These are phyloP conservation scores for Ustilago cynodontis DNA, from an alignment of 1,284 basidiomycete species.

Conservation along the genomic window DNA sequence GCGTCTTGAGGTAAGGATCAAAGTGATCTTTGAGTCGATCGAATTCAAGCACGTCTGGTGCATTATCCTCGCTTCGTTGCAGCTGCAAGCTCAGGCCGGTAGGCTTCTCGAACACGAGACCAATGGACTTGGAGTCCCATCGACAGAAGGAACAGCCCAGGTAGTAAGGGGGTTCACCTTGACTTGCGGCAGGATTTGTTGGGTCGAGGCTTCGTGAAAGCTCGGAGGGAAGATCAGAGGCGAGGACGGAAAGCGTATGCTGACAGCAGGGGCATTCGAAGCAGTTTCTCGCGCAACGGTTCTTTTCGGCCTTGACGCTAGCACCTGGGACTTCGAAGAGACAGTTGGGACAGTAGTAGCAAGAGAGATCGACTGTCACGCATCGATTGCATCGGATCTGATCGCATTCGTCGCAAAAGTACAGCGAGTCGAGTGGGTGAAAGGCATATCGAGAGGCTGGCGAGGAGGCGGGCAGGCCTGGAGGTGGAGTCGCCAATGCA, in stretches of 20 bases:
- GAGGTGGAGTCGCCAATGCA: constrained; percentile 24
- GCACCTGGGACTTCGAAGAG: constrained; percentile 98
- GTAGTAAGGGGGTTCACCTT: constrained; percentile 88
- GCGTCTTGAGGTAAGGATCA: constrained; percentile 48
- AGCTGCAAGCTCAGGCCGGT: constrained; percentile 79
- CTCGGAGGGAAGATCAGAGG: constrained; percentile 78
- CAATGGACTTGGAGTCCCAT: constrained; percentile 92
- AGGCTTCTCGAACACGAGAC: constrained; percentile 93
- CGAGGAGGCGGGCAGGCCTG: constrained; percentile 40
- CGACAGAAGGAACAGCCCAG: constrained; percentile 90
- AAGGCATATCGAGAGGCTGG: constrained; percentile 48
- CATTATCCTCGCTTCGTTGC: constrained; percentile 47
- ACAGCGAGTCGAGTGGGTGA: constrained; percentile 84
- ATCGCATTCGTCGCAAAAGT: constrained; percentile 99
- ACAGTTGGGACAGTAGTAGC: constrained; percentile 98
- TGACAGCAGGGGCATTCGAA: constrained; percentile 93
- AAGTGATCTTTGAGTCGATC: constrained; percentile 58
- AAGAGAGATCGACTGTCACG: constrained; percentile 89
- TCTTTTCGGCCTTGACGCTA: constrained; percentile 94
- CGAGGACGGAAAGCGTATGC: constrained; percentile 86
- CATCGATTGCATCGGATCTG: constrained; percentile 91
- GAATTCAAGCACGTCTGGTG: constrained; percentile 52
- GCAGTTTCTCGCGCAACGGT: constrained; percentile 96
- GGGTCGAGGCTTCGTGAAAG: constrained; percentile 28
- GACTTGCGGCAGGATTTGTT: constrained; percentile 66